Conservation (phyloP, 768 basidiomycete genomes). For the Sarcodon sp. region DNA sequence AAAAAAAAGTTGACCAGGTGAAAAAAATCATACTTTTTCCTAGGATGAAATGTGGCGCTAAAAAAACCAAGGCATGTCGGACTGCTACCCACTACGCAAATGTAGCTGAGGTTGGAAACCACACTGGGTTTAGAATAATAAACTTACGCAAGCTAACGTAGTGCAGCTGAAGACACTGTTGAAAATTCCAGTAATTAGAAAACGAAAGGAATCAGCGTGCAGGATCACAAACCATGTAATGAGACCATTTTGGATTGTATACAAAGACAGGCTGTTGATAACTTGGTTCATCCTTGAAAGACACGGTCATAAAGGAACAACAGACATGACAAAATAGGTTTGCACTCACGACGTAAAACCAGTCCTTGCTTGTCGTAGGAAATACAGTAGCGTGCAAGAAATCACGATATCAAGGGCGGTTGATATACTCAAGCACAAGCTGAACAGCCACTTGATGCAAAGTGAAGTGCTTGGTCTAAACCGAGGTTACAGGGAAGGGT, state of each 20-base stretch:
- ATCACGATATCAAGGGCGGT: slow-evolving; percentile 14
- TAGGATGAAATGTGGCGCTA: slow-evolving; percentile 16
- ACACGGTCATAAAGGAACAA: neutral
- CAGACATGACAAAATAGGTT: neutral
- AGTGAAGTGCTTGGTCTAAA: no score
- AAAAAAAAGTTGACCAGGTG: neutral
- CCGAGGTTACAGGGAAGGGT: neutral
- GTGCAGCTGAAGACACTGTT: slow-evolving; percentile 10
- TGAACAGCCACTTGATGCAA: slow-evolving; percentile 14
- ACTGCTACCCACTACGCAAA: slow-evolving; percentile 13
- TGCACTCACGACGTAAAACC: slow-evolving; percentile 11
- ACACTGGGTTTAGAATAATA: neutral
- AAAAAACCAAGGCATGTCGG: slow-evolving; percentile 14
- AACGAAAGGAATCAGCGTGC: neutral
- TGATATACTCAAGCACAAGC: slow-evolving; percentile 13
- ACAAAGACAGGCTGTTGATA: slow-evolving; percentile 14
- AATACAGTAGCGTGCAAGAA: slow-evolving; percentile 10
- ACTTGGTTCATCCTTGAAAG: slow-evolving; percentile 12
- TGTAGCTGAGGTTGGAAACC: neutral
- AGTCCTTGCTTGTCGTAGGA: slow-evolving; percentile 12
- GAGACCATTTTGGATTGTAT: slow-evolving; percentile 15
- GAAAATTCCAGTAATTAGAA: slow-evolving; percentile 1
- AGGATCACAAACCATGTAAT: slow-evolving; percentile 11
- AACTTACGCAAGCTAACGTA: slow-evolving; percentile 14
- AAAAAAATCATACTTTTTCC: slow-evolving; percentile 13